Conservation (phyloP, 2,329 filamentous ascomycete species). For the Epichloe brachyelytri region DNA sequence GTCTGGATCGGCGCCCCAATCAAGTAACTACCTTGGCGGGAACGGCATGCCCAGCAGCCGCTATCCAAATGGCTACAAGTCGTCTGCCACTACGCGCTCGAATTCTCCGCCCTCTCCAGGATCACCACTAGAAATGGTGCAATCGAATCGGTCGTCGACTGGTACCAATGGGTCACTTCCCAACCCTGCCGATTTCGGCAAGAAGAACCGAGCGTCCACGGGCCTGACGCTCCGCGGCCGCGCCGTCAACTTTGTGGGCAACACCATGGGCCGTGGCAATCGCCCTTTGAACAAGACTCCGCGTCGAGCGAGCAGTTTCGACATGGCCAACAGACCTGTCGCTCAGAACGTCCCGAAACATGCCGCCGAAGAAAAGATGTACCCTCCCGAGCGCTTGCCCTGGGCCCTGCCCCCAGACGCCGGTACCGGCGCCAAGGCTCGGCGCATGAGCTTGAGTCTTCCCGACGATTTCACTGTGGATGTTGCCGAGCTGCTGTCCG, state of each 20-base stretch:
- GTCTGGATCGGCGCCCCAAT: constrained; percentile 11
- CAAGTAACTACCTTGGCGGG: constrained; percentile 3
- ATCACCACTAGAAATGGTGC: constrained; percentile 30
- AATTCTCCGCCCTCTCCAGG: constrained; percentile 38
- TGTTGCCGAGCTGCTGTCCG: constrained; percentile 48
- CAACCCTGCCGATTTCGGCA: constrained; percentile 31
- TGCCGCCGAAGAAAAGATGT: constrained; percentile 16
- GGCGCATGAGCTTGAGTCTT: constrained; percentile 61
- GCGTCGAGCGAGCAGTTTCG: constrained; percentile 37
- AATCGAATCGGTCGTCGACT: constrained; percentile 12
- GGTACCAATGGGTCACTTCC: constrained; percentile 23
- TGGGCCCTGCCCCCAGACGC: constrained; percentile 53
- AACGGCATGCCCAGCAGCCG: constrained; percentile 16
- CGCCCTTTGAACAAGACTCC: constrained; percentile 11
- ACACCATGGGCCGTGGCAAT: constrained; percentile 12
- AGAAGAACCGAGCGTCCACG: constrained; percentile 39
- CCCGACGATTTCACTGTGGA: constrained; percentile 65
- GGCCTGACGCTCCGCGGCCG: constrained; percentile 35
- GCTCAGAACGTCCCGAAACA: constrained; percentile 9
- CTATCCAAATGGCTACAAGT: constrained; percentile 31
- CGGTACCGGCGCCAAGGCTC: constrained; percentile 64
- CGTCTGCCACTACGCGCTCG: constrained; percentile 32
- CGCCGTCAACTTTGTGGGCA: constrained; percentile 33
- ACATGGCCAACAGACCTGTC: constrained; percentile 22
- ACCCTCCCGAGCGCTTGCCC: constrained; percentile 31